Conservation (phyloP, 805 yeast species). For the Candida schatavii region DNA sequence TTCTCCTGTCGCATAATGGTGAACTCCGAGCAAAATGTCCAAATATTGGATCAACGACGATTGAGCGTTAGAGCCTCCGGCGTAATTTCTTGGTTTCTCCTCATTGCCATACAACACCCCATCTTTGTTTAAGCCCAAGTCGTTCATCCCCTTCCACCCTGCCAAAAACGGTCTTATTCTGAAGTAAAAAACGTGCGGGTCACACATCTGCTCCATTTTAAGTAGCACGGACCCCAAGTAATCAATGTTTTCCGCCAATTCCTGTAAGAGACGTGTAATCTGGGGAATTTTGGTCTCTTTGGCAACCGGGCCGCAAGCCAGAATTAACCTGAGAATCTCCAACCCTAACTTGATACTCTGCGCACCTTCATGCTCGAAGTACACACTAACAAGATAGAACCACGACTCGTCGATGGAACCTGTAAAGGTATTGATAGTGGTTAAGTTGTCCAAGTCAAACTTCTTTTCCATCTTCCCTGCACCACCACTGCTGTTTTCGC, state of each 20-base stretch:
- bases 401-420: constrained; percentile 91
- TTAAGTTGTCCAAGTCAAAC: constrained; percentile 59
- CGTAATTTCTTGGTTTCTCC: constrained; percentile 47
- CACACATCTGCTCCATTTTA: constrained; percentile 91
- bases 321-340: constrained; percentile 46
- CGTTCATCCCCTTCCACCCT: constrained; percentile 92
- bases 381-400: constrained; percentile 88
- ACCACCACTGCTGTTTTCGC: constrained; percentile 9
- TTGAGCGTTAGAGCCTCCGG: constrained; percentile 96
- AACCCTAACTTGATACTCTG: constrained; percentile 64
- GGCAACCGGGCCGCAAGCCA: constrained; percentile 35
- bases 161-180: constrained; percentile 86
- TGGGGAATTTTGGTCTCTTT: constrained; percentile 31
- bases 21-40: constrained; percentile 72
- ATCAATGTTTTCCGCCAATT: constrained; percentile 73
- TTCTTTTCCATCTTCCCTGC: constrained; percentile 20
- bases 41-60: constrained; percentile 84
- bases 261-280: constrained; percentile 40
- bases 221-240: constrained; percentile 67
- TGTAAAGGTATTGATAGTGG: constrained; percentile 80
- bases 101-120: constrained; percentile 81
- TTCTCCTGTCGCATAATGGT: constrained; percentile 76
- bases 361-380: constrained; percentile 81
- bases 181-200: constrained; percentile 87
- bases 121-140: constrained; percentile 64